Evolutionary conservation across 768 basidiomycete species (phyloP), one percentile per base, ranked within the genome.

Genomic region (Melanogaster broomeanus): DNA sequence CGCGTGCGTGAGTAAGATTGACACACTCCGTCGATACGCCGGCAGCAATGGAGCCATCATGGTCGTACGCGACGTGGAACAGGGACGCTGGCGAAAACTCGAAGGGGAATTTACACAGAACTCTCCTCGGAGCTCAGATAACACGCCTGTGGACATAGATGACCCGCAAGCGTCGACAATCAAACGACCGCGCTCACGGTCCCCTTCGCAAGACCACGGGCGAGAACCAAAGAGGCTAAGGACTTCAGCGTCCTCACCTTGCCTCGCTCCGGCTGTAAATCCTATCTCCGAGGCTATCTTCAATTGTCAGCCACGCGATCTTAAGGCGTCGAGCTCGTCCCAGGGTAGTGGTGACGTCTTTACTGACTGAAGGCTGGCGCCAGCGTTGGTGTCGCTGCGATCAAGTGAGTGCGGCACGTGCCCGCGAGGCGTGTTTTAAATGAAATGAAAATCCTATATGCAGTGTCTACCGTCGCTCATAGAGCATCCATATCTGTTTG

Each of bases 361-460:
- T 67, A n/a, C 72, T 93, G 41, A 82, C 81, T 0, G 81, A 86
- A 19, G 84, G 82, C 16, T 93, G 85, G 71, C 80, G 88, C 51
- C 73, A 82, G 34, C 77, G 84, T n/a, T 93, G 91, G 91, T 93
- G 91, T 66, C 79, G 73, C 40, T 93, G 91, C 58, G 63, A 70
- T 48, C 69, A 72, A 40, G 90, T 89, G 45, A 61, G 78, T 55
- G 31, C 16, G 30, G 12, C 38, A 31, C 40, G 28, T 30, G 25
- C 51, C 27, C 42, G 30, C 47, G 39, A 46, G 10, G 13, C 45
- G 18, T 31, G 7, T 41, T 21, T 25, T 31, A 39, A 43, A 11
- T 48, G 37, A 54, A n/a, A 47, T 50, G 37, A 52, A n/a, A 30
- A 4, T 18, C 38, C 4, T n/a, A 19, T 16, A 42, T 42, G 13